phyloP scores from a whole-genome alignment of 495 filamentous ascomycete species.

The Cudoniella acicularis region DNA sequence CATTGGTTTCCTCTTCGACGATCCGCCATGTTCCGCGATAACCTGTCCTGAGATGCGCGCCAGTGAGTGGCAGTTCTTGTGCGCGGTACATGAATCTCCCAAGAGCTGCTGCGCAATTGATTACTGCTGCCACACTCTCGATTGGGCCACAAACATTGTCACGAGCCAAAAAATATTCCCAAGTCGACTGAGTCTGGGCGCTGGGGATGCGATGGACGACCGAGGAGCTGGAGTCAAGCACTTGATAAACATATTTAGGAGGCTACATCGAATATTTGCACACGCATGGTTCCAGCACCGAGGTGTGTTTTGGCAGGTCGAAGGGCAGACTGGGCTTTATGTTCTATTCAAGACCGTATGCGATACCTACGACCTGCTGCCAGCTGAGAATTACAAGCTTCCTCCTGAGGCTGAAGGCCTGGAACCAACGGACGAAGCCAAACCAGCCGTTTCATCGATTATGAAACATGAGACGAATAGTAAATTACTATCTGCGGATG shows the following conservation, averaged over 20 bases:
- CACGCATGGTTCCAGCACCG: slow-evolving; percentile 99
- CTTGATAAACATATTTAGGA: slow-evolving; percentile 87
- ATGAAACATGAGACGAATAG: slow-evolving; percentile 26
- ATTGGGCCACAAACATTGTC: slow-evolving; percentile 91
- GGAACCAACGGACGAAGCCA: slow-evolving; percentile 36
- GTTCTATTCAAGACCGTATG: slow-evolving; percentile 96
- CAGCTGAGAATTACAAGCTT: slow-evolving; percentile 91
- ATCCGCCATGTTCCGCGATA: slow-evolving; percentile 74
- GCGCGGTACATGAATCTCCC: slow-evolving; percentile 92
- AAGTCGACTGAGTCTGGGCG: slow-evolving; percentile 70
- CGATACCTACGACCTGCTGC: slow-evolving; percentile 82
- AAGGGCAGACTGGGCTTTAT: slow-evolving; percentile 81
- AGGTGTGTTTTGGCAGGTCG: slow-evolving; percentile 94
- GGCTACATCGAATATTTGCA: slow-evolving; percentile 93
- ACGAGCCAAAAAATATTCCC: slow-evolving; percentile 91
- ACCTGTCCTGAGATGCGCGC: slow-evolving; percentile 99
- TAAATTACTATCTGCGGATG: slow-evolving; percentile 21
- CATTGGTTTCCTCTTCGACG: slow-evolving; percentile 86
- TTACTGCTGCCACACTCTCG: slow-evolving; percentile 96
- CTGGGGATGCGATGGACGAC: slow-evolving; percentile 47
- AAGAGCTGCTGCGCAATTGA: slow-evolving; percentile 97
- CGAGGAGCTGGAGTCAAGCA: slow-evolving; percentile 70
- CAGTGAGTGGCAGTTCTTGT: slow-evolving; percentile 97
- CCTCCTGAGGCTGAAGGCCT: slow-evolving; percentile 88
- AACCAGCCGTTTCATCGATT: slow-evolving; percentile 22